A percentile compares a stretch with the other conserved stretches of the same genome.
These are phyloP conservation scores for Eutypella sp. DNA, from an alignment of 2,329 filamentous ascomycete genomes.

Conservation along the genomic window DNA sequence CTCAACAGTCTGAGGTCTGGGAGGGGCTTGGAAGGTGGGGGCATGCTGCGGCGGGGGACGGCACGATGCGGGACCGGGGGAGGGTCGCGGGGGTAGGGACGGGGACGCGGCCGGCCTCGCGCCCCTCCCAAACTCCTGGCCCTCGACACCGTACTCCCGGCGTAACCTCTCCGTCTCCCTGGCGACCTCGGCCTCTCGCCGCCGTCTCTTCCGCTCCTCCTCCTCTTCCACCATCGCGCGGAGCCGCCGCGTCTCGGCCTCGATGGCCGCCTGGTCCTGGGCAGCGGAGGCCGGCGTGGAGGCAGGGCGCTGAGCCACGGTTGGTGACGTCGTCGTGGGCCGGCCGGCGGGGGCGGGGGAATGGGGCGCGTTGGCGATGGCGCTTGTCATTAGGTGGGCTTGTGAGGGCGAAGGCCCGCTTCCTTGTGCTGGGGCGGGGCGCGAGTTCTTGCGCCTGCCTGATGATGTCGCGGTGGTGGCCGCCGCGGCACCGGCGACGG, in stretches of 20 bases:
- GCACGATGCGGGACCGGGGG: conserved; percentile 12
- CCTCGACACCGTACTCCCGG: conserved; percentile 59
- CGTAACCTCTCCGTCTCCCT: conserved; percentile 78
- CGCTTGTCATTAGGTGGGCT: conserved; percentile 36
- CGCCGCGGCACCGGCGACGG: conserved; percentile 45
- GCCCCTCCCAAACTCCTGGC: conserved; percentile 38
- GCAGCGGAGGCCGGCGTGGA: conserved; percentile 21
- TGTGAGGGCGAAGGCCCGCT: conserved; percentile 16
- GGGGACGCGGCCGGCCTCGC: too few species aligned
- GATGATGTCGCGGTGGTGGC: conserved; percentile 1
- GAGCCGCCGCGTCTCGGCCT: conserved; percentile 75
- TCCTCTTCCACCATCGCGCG: conserved; percentile 50
- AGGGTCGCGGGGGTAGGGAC: conserved; percentile 31
- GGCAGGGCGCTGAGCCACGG: conserved; percentile 20
- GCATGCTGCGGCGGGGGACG: too few species aligned
- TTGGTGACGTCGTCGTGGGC: conserved; percentile 30
- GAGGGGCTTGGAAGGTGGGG: conserved; percentile 29
- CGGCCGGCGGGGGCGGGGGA: too few species aligned
- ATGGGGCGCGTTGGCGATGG: conserved; percentile 37
- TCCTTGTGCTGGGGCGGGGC: conserved; percentile 24
- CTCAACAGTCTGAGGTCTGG: conserved; percentile 45
- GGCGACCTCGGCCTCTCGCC: conserved; percentile 57
- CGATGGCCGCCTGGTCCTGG: conserved; percentile 40
- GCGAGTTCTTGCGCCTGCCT: conserved; percentile 39
- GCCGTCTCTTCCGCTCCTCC: conserved; percentile 57